Evolutionary conservation across 139 green algal genomes (phyloP).

Genomic region (Micromonas commoda): DNA sequence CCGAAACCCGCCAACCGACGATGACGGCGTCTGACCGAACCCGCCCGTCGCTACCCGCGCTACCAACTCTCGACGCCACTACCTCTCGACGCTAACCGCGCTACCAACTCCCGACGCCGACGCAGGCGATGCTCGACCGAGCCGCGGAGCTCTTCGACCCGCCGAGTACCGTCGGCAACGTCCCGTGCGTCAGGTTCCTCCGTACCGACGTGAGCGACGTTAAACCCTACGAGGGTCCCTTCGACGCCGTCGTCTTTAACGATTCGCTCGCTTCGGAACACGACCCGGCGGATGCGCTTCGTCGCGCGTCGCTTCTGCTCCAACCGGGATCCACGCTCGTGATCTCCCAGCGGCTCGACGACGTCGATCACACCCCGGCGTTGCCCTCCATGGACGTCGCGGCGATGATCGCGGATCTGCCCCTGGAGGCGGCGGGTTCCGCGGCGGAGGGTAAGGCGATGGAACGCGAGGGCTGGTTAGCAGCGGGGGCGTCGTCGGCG

Average conservation of each 20-base stretch:
- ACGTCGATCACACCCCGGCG: not conserved
- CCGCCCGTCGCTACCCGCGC: no score
- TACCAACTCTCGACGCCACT: no score
- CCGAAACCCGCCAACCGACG: no score
- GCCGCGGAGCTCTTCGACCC: not conserved
- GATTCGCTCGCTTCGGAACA: conserved; percentile 55
- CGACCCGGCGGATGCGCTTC: conserved; percentile 45
- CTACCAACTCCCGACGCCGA: no score
- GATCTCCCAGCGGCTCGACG: not conserved
- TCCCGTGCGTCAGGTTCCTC: conserved; percentile 44
- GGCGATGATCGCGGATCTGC: not conserved
- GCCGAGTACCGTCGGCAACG: not conserved
- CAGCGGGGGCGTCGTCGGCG: no score
- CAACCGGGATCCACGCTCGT: not conserved
- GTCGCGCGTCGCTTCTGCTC: conserved; percentile 10
- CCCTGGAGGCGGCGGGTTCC: not conserved
- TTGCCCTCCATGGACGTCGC: not conserved
- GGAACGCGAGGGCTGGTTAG: not conserved
- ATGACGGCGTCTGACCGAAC: no score
- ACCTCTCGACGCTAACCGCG: no score
- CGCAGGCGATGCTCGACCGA: not conserved
- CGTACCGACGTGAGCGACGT: conserved; percentile 56
- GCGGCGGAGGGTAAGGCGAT: not conserved
- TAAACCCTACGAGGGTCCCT: conserved; percentile 52
- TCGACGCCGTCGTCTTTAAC: conserved; percentile 64